These are phyloP conservation scores for Cladosporium sp. DNA, from an alignment of 2,329 filamentous ascomycete species.

Conservation along the genomic window DNA sequence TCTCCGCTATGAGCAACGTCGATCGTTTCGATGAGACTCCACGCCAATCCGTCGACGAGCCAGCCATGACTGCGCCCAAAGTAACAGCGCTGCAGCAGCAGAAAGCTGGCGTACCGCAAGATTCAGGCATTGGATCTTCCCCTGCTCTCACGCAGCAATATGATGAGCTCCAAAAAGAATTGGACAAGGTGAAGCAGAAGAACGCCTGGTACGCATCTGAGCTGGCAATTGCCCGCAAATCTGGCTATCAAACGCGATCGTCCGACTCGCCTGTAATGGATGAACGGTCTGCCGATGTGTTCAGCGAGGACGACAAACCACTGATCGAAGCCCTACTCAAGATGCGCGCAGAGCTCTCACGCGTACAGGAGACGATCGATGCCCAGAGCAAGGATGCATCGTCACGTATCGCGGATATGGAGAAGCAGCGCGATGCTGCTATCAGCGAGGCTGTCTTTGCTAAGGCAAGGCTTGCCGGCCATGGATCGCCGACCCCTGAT, in stretches of 20 bases:
- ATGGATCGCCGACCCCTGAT: constrained; percentile 55
- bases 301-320: constrained; percentile 89
- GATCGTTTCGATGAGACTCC: constrained; percentile 26
- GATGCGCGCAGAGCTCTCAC: constrained; percentile 85
- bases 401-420: constrained; percentile 87
- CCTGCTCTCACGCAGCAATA: constrained; percentile 64
- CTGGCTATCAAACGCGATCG: constrained; percentile 75
- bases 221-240: constrained; percentile 84
- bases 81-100: constrained; percentile 30
- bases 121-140: constrained; percentile 61
- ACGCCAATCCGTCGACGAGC: constrained; percentile 27
- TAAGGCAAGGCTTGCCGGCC: constrained; percentile 86
- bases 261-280: constrained; percentile 70
- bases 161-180: constrained; percentile 77
- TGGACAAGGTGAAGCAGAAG: constrained; percentile 78
- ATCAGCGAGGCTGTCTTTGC: constrained; percentile 93
- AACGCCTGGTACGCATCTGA: constrained; percentile 98
- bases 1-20: constrained; percentile 17
- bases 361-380: constrained; percentile 87
- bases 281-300: constrained; percentile 71
- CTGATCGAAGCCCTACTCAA: constrained; percentile 87
- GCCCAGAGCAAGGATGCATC: constrained; percentile 83
- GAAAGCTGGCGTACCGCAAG: constrained; percentile 55
- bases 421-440: constrained; percentile 92
- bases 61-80: constrained; percentile 29